These are phyloP conservation scores for Usnea hakonensis DNA, from an alignment of 495 filamentous ascomycete species.

Conservation along the genomic window DNA sequence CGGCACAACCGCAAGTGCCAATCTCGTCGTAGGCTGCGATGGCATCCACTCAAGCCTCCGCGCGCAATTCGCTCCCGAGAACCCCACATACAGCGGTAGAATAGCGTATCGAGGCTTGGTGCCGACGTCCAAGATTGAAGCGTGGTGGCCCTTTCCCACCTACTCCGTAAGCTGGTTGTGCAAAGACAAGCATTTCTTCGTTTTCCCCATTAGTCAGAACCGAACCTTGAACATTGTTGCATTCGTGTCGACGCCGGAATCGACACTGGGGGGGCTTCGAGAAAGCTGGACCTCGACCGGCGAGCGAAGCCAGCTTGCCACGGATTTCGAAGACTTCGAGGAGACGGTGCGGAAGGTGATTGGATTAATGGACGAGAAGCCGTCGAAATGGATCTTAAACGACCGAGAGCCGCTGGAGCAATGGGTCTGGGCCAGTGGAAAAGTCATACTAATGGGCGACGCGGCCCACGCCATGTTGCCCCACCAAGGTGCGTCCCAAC, in stretches of 20 bases:
- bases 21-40: conserved; percentile 55
- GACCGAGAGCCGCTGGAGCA: conserved; percentile 32
- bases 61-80: conserved; percentile 30
- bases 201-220: conserved; percentile 29
- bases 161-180: conserved; percentile 24
- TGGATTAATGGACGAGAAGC: conserved; percentile 19
- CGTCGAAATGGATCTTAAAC: conserved; percentile 37
- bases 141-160: conserved; percentile 28
- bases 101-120: conserved; percentile 28
- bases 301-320: conserved; percentile 28
- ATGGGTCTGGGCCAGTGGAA: conserved; percentile 32
- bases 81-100: conserved; percentile 13
- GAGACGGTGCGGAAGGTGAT: conserved; percentile 24
- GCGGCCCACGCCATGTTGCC: conserved; percentile 42
- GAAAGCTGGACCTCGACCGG: conserved; percentile 35
- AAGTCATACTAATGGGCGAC: conserved; percentile 37
- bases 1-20: conserved; percentile 38
- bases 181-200: conserved; percentile 25
- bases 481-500: conserved; percentile 25
- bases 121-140: conserved; percentile 8
- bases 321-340: conserved; percentile 31
- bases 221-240: conserved; percentile 26
- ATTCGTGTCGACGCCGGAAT: conserved; percentile 20
- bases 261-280: conserved; percentile 20
- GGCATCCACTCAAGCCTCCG: conserved; percentile 55